Conservation (phyloP, 1,284 basidiomycete species). For the Apiotrichum brassicae region DNA sequence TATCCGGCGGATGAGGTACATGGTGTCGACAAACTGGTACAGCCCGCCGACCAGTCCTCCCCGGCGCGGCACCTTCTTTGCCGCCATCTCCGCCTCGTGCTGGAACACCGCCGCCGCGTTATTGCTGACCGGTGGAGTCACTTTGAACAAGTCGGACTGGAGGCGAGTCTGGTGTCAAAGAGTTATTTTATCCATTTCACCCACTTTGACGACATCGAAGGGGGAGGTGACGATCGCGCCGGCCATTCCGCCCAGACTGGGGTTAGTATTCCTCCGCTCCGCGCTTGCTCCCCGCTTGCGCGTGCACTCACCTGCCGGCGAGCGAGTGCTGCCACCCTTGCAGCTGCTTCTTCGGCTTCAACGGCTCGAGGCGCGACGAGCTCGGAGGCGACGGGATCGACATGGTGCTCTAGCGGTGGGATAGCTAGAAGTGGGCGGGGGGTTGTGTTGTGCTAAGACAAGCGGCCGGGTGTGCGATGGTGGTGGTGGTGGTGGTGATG, state of each 20-base stretch:
- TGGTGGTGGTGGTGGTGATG: no score
- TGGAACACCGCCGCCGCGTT: slow-evolving; percentile 13
- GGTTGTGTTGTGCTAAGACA: no score
- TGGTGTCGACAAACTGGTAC: slow-evolving; percentile 93
- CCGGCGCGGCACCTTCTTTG: slow-evolving; percentile 14
- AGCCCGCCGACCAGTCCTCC: slow-evolving; percentile 56
- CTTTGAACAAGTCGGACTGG: slow-evolving; percentile 76
- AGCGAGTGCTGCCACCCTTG: slow-evolving; percentile 77
- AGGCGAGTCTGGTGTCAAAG: slow-evolving; percentile 59
- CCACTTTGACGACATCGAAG: slow-evolving; percentile 87
- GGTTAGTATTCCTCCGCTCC: slow-evolving; percentile 4
- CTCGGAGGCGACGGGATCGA: neutral
- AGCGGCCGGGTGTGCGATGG: no score
- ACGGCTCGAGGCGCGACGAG: slow-evolving; percentile 3
- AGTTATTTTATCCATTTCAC: neutral
- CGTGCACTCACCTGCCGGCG: slow-evolving; percentile 67
- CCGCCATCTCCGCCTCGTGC: slow-evolving; percentile 11
- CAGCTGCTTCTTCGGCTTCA: slow-evolving; percentile 49
- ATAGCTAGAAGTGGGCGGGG: neutral
- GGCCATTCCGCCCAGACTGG: slow-evolving; percentile 90
- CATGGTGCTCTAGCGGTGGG: neutral
- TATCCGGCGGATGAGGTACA: slow-evolving; percentile 79
- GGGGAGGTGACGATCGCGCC: slow-evolving; percentile 95
- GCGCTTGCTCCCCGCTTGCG: neutral
- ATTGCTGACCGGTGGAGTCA: slow-evolving; percentile 2